Evolutionary conservation across 2,329 filamentous ascomycete species (phyloP), one percentile per base, ranked within the genome.

Genomic region (Aspergillus tanneri): DNA sequence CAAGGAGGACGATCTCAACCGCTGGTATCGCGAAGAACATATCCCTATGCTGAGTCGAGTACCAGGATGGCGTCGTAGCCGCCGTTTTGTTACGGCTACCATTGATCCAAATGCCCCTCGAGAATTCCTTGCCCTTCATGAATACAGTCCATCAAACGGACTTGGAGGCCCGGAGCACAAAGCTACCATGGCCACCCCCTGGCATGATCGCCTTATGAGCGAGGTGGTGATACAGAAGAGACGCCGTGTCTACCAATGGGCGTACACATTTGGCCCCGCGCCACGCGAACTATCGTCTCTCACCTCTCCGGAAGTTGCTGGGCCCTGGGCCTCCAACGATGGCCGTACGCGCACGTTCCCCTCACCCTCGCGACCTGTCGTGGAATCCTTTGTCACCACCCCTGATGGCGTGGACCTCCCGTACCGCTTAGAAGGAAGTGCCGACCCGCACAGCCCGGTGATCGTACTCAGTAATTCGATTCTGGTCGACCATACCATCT

Each of bases 391-490:
- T 57, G 72, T 91, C 54, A 85, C 83, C 0, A 83, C 86, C 0
- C 61, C 75, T 0, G 89, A 95, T 61, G 83, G 82, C 1, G 82
- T 90, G 5, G 66, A 73, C 2, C 78, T 95, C 11, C 82, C 83
- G 0, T 95, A 89, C 70, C 80, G 83, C 11, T 78, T 95, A 2
- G 87, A 93, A 67, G 90, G 90, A 46, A 86, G 81, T 54, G 61
- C 80, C 0, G 77, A 84, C 24, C 81, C 84, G 0, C 64, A 79
- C 16, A 87, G 88, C 0, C 89, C 89, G 0, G 79, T 86, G 0
- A 76, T 95, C 9, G 83, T 89, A 16, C 86, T 91, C 57, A 79
- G 79, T 69, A 95, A 95, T 74, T 91, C 86, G 1, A 84, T 95
- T 41, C 80, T 95, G 6, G 88, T 88, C 2, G 83, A 85, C 39